These are phyloP conservation scores for Podospora pseudopauciseta DNA, from an alignment of 495 filamentous ascomycete species.

Conservation along the genomic window DNA sequence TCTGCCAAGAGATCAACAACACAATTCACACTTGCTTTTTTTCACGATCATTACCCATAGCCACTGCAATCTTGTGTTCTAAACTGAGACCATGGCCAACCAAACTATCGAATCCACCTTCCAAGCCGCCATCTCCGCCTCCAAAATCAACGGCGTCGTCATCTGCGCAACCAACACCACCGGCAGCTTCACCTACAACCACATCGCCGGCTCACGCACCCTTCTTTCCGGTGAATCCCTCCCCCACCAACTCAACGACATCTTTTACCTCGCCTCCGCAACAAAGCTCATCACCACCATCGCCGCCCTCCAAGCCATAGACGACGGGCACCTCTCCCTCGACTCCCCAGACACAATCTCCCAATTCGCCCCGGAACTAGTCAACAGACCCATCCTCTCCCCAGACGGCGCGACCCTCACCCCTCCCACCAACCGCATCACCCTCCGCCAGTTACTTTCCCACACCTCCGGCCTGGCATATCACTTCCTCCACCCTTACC, in stretches of 20 bases:
- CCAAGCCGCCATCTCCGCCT: slow-evolving; percentile 25
- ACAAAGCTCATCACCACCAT: slow-evolving; percentile 54
- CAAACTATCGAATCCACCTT: slow-evolving; percentile 22
- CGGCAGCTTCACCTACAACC: slow-evolving; percentile 23
- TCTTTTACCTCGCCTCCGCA: slow-evolving; percentile 46
- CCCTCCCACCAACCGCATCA: neutral
- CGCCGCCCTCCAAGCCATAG: slow-evolving; percentile 48
- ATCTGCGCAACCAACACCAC: slow-evolving; percentile 27
- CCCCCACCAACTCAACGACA: slow-evolving; percentile 34
- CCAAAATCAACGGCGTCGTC: slow-evolving; percentile 29
- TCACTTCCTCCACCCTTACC: slow-evolving; percentile 30
- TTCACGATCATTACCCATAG: neutral
- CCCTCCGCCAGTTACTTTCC: neutral
- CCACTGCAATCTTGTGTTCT: neutral
- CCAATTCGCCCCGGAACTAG: slow-evolving; percentile 40
- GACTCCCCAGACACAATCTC: slow-evolving; percentile 35
- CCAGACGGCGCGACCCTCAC: neutral
- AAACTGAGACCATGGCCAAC: neutral
- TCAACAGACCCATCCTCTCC: slow-evolving; percentile 18
- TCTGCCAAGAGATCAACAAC: neutral
- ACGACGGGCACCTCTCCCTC: slow-evolving; percentile 42
- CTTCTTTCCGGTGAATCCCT: slow-evolving; percentile 38
- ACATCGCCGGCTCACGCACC: slow-evolving; percentile 29
- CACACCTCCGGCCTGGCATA: slow-evolving; percentile 11
- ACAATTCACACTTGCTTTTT: neutral